Evolutionary conservation across 768 basidiomycete genomes (phyloP).

Genomic region (Termitomyces sp.): DNA sequence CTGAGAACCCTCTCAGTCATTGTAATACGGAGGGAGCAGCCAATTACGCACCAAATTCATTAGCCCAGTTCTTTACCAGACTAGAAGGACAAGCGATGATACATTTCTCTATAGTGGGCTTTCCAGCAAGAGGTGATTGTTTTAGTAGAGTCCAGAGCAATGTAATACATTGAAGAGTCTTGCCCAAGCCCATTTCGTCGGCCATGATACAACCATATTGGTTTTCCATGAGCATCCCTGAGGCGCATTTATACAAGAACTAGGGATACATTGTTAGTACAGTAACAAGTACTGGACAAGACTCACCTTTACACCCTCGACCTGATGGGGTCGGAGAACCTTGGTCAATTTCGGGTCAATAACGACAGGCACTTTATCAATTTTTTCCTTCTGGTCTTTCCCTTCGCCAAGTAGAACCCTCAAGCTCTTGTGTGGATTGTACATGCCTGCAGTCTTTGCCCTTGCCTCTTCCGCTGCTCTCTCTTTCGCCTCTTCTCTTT

Average conservation of each 20-base stretch:
- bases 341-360: slow-evolving; percentile 88
- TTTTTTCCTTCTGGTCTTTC: slow-evolving; percentile 59
- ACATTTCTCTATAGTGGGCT: slow-evolving; percentile 90
- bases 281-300: background rate
- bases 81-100: slow-evolving; percentile 97
- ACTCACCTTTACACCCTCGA: slow-evolving; percentile 92
- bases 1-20: slow-evolving; percentile 33
- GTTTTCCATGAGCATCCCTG: slow-evolving; percentile 88
- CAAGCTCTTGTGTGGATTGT: slow-evolving; percentile 91
- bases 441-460: slow-evolving; percentile 71
- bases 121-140: slow-evolving; percentile 88
- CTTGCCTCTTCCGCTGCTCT: slow-evolving; percentile 59
- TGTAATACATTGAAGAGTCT: slow-evolving; percentile 95
- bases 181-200: slow-evolving; percentile 98
- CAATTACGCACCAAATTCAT: slow-evolving; percentile 79
- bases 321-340: slow-evolving; percentile 93
- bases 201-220: slow-evolving; percentile 99
- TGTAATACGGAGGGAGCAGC: background rate
- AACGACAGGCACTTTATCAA: slow-evolving; percentile 89
- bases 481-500: slow-evolving; percentile 69
- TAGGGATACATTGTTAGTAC: slow-evolving; percentile 27
- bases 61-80: slow-evolving; percentile 98
- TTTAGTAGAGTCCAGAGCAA: slow-evolving; percentile 94
- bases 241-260: slow-evolving; percentile 95
- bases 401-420: slow-evolving; percentile 73